phyloP scores from a whole-genome alignment of 2,329 filamentous ascomycete species.

The Cladosporium sp. region DNA sequence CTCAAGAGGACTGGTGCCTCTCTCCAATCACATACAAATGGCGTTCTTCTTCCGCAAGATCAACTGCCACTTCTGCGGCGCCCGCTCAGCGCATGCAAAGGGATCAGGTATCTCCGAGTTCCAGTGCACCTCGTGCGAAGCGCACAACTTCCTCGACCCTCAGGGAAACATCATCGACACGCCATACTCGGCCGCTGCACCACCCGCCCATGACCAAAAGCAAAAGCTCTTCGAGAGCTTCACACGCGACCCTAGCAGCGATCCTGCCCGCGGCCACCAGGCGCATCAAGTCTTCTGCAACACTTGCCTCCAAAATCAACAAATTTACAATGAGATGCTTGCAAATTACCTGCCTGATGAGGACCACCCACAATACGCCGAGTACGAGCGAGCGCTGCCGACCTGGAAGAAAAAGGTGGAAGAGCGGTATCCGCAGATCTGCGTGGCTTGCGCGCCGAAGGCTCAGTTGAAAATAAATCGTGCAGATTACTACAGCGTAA shows the following conservation, averaged over 20 bases:
- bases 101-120: constrained; percentile 61
- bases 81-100: constrained; percentile 58
- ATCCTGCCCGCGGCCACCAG: constrained; percentile 6
- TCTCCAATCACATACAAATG: constrained; percentile 1
- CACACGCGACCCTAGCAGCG: constrained; percentile 14
- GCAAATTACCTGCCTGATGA: constrained; percentile 71
- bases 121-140: constrained; percentile 73
- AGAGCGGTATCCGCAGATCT: constrained; percentile 82
- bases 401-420: constrained; percentile 70
- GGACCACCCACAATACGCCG: constrained; percentile 63
- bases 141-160: constrained; percentile 86
- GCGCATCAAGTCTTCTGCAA: constrained; percentile 58
- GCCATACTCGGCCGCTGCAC: constrained; percentile 51
- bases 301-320: constrained; percentile 84
- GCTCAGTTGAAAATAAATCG: constrained; percentile 50
- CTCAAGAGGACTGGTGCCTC: too few relatives aligned
- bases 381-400: constrained; percentile 65
- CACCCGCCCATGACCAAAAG: constrained; percentile 8
- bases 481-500: constrained; percentile 30
- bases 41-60: constrained; percentile 25
- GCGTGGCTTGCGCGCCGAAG: constrained; percentile 69
- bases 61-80: constrained; percentile 78
- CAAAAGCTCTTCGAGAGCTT: constrained; percentile 26
- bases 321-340: constrained; percentile 69
- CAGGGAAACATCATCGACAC: constrained; percentile 88